Conservation (phyloP, 176 grass and related monocot species). For the Rhynchospora pubera region DNA sequence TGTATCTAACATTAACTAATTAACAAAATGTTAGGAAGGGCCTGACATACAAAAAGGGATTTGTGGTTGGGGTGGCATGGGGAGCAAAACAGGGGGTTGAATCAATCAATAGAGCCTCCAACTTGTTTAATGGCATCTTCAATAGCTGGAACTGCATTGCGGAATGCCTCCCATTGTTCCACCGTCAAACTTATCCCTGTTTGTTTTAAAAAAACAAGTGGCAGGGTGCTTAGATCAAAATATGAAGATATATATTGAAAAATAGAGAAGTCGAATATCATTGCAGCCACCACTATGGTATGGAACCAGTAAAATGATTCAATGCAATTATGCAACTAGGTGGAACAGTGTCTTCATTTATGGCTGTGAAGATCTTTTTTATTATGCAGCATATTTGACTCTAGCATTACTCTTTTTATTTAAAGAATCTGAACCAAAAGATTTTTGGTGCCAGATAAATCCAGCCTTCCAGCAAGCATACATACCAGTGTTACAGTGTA, state of each 20-base stretch:
- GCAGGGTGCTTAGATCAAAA: not conserved
- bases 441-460: not conserved
- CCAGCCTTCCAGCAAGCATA: not conserved
- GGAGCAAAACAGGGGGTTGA: not conserved
- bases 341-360: not conserved
- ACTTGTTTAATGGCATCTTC: constrained; percentile 70
- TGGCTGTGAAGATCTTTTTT: not conserved
- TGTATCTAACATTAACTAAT: not conserved
- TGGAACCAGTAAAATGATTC: not conserved
- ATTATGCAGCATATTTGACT: no score
- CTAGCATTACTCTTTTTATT: not conserved
- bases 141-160: constrained; percentile 52
- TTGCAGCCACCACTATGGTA: not conserved
- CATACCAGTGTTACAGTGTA: not conserved
- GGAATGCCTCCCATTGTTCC: constrained; percentile 83
- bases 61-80: not conserved
- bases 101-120: constrained; percentile 43
- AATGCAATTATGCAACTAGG: not conserved
- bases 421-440: not conserved
- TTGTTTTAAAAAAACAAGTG: not conserved
- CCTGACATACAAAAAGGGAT: not conserved
- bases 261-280: not conserved
- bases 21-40: constrained; percentile 11
- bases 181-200: constrained; percentile 72
- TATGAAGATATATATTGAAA: not conserved